Base-by-base conservation (phyloP, 768 basidiomycete species). In the Russula foetens region DNA sequence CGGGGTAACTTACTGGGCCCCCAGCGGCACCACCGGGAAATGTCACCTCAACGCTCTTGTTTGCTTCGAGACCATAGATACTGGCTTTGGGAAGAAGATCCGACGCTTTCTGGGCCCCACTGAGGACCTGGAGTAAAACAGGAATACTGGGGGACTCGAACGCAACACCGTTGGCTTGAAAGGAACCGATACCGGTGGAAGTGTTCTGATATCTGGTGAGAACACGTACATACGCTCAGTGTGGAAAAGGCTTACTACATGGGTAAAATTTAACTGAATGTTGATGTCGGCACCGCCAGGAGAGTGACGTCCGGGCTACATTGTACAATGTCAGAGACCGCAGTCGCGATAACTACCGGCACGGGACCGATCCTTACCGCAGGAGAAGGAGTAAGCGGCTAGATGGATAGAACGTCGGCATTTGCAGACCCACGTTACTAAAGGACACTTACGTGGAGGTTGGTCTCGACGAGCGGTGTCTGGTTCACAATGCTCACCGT, bases 221-320 rank as follows among this genome's bases (percentile, higher is more conserved):
- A 31, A 24, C 5, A 9, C 3, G 11, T 4, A 4, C 3, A n/a
- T 39, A 7, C 6, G 43, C 7, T 12, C 6, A 23, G 0, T 33
- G 2, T 28, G 68, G 68, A 53, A 59, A 66, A 12, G 52, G 52
- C 73, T 72, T 21, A 60, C 58, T 17, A 54, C n/a, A n/a, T n/a
- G 0, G 7, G 3, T 14, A 26, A 60, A 24, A 5, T n/a, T 4
- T 51, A 63, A 38, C 4, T 55, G 23, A 23, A 66, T 59, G 24
- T 62, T 51, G 56, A 63, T 56, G 58, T 57, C 63, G 3, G 62
- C 64, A 5, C 64, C 62, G 3, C 64, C 62, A n/a, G 62, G 57
- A 24, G 6, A 0, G 17, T 56, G 53, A 0, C 23, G 12, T 4
- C 64, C 64, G 3, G 64, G 64, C 64, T 65, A 28, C 19, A 21